Evolutionary conservation across 495 filamentous ascomycete species (phyloP), one percentile per base, ranked within the genome.

Genomic region (Aspergillus heteromorphus): DNA sequence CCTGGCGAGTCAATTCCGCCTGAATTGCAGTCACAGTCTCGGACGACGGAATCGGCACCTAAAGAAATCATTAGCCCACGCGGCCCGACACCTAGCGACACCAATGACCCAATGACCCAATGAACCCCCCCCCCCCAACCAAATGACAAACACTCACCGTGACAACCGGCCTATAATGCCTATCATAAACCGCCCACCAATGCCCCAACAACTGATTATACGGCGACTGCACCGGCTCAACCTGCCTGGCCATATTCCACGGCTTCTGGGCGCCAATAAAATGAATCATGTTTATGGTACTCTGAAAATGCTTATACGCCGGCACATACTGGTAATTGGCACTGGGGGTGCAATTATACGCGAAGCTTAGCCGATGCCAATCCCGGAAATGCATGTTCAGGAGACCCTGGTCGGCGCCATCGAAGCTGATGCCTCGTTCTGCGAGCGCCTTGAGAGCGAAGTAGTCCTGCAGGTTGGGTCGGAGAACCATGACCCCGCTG

Each of bases 321-420:
- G 93, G 93, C 41, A 92, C 79, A 70, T 95, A 96, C 72, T 97
- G 92, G 72, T 97, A 97, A 62, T 91, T 88, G 23, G 85, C 91
- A 58, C 87, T 93, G 5, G 92, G 91, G 2, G 93, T 99, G 70
- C 90, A 92, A 68, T 99, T 99, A 73, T 97, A 99, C 29, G 84
- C 82, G 71, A 99, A 99, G 74, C 89, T 91, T 59, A 99, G 73
- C 55, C 91, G 81, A 71, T 96, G 85, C 81, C 84, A 97, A 61
- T 87, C 80, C 56, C 78, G 79, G 73, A 96, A 99, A 70, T 97
- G 86, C 78, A 92, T 89, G 67, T 99, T 99, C 63, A 99, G 73
- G 40, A 99, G 78, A 16, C 93, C 93, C 69, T 99, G 93, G 63
- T 99, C 93, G 30, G 95, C 93, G 20, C 93, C 95, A 72, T 99